Evolutionary conservation across 108 stramenopile genomes (phyloP), one percentile per base, ranked within the genome.

Genomic region (Nitzschia sp.): DNA sequence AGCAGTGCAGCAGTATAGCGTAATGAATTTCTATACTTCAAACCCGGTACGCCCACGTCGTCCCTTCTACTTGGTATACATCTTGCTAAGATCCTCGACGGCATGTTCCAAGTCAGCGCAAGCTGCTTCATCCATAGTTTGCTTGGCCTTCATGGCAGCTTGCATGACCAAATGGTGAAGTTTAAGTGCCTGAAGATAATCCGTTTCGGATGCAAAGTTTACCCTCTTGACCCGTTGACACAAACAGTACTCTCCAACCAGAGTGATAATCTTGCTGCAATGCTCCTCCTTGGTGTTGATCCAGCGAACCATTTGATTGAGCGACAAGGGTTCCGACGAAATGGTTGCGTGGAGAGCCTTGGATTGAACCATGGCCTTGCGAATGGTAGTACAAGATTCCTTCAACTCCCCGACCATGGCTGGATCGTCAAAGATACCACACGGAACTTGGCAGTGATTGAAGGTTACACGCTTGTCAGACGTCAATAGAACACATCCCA

Each of bases 361-460:
- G 11, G 73, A 72, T 61, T 86, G 85, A 9, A 81, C 83, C 82
- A 90, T 86, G 37, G 85, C 82, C 81, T 86, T 90, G 3, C 84
- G 79, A 52, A 90, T 86, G 11, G 88, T 90, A 39, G 75, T 71
- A 41, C 79, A 68, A 26, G 70, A 63, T 60, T 86, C 71, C 61
- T 79, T 72, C 38, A 90, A 53, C 68, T 83, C 83, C 12, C 76
- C 75, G 0, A 86, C 84, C 43, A 84, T 80, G 20, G 79, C 82
- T 17, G 88, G 88, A 70, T 90, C 88, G 63, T 90, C 88, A 70
- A 90, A 89, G 68, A 91, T 91, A 8, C 90, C 90, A 56, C 90
- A 91, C 7, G 90, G 90, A 7, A 91, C 89, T 59, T 86, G 85
- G 54, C 84, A 88, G 51, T 85, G 87, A 52, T 65, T 65, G 8